Base-by-base conservation (phyloP, 352 stramenopile species). In the Labyrinthula sp. region DNA sequence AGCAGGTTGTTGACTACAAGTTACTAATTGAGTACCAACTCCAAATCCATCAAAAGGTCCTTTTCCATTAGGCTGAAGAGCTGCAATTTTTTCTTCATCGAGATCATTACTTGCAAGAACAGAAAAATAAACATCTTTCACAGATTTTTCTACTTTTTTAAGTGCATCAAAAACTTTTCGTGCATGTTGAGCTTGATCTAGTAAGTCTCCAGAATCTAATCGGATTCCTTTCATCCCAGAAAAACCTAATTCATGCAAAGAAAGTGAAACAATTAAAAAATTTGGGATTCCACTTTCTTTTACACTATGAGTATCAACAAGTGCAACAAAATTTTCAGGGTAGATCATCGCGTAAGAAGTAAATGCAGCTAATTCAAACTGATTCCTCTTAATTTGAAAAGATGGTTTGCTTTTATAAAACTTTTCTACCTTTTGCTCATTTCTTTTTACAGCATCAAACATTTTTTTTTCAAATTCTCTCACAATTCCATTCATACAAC, bases 71-170 rank as follows among this genome's bases (percentile, higher is more conserved):
- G 92, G 76, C 45, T 85, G 86, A 2, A 97, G 63, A 9, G 81
- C 82, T 49, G 92, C 76, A 4, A 96, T 63, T 4, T 91, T 75
- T 0, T 78, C 66, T 64, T 96, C 89, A 64, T 99, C 97, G 65
- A 99, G 95, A 64, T 97, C 87, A 67, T 97, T 99, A 57, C 73
- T 93, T 10, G 86, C 89, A 2, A 94, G 87, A 60, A 98, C 94
- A 50, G 65, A 79, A 28, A 79, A 52, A 17, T 62, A 60, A 41
- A 73, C 77, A n/a, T n/a, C n/a, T n/a, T n/a, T n/a, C n/a, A n/a
- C n/a, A n/a, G n/a, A n/a, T 33, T n/a, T 33, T n/a, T 33, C 12
- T 3, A 43, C n/a, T 18, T 50, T 30, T 14, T 40, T 15, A 5
- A 52, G 34, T 17, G 56, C 28, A 30, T 61, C 34, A 47, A 77